These are phyloP conservation scores for Aureobasidium sp. DNA, from an alignment of 2,329 filamentous ascomycete species.

Conservation along the genomic window DNA sequence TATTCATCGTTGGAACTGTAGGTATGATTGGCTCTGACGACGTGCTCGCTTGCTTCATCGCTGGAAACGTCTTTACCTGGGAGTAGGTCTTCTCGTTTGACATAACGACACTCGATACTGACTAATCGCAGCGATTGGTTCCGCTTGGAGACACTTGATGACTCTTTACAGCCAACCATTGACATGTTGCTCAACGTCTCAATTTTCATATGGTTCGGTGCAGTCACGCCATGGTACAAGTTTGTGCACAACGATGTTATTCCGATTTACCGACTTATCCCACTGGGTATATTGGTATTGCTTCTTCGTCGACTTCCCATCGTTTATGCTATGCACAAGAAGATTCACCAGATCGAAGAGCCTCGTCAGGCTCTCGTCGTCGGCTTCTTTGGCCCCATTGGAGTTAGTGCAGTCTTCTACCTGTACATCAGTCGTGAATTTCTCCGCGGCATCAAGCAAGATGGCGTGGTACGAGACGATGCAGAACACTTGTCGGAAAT, in stretches of 20 bases:
- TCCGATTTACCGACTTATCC: constrained; percentile 63
- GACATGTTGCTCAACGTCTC: constrained; percentile 89
- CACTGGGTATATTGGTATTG: constrained; percentile 66
- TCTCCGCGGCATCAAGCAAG: constrained; percentile 48
- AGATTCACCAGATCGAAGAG: constrained; percentile 71
- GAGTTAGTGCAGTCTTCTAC: constrained; percentile 85
- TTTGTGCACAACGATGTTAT: constrained; percentile 64
- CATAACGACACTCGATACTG: neutral
- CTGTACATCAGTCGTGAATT: constrained; percentile 75
- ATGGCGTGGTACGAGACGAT: constrained; percentile 56
- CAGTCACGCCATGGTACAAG: constrained; percentile 68
- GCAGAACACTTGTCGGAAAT: constrained; percentile 57
- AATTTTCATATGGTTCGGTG: constrained; percentile 87
- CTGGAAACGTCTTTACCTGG: constrained; percentile 84
- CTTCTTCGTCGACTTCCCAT: constrained; percentile 70
- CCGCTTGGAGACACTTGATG: constrained; percentile 76
- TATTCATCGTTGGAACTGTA: constrained; percentile 81
- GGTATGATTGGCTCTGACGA: constrained; percentile 85
- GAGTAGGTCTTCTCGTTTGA: constrained; percentile 42
- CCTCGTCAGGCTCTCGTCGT: constrained; percentile 71
- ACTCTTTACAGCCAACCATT: constrained; percentile 87
- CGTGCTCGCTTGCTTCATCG: constrained; percentile 84
- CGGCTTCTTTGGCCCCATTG: constrained; percentile 89
- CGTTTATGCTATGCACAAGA: constrained; percentile 62
- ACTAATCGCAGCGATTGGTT: constrained; percentile 62